Evolutionary conservation across 2,329 filamentous ascomycete species (phyloP).

Genomic region (Sordariomycetes sp.): DNA sequence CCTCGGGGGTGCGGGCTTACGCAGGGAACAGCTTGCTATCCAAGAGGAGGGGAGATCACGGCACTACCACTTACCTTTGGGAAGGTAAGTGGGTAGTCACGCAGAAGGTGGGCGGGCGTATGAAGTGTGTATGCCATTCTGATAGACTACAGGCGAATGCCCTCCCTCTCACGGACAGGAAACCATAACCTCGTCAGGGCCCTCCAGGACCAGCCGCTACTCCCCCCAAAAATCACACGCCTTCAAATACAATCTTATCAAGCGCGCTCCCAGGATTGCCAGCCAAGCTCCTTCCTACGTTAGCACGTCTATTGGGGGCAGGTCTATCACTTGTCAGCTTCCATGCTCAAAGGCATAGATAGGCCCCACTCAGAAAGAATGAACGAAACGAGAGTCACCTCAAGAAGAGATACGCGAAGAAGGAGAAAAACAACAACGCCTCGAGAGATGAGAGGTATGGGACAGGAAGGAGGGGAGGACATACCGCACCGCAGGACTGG

Average conservation of each 20-base stretch:
- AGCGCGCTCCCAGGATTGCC: no score
- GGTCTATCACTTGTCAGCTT: not conserved
- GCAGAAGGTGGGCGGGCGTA: not conserved
- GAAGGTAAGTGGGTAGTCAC: not conserved
- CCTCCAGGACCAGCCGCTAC: no score
- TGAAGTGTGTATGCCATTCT: not conserved
- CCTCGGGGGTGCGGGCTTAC: no score
- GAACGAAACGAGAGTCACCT: no score
- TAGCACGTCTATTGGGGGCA: not conserved
- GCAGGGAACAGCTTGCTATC: no score
- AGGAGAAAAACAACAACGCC: not conserved
- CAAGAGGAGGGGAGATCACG: no score
- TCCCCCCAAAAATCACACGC: no score
- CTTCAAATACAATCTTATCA: no score
- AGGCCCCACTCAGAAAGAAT: no score
- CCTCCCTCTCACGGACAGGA: not conserved
- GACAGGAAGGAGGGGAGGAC: constrained; percentile 14
- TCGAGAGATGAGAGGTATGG: not conserved
- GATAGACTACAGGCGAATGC: not conserved
- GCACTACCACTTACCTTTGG: no score
- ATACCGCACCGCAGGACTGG: constrained; percentile 44
- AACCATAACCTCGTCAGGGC: no score
- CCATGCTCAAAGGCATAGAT: no score
- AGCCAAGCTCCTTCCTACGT: not conserved
- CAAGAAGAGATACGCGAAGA: not conserved